Evolutionary conservation across 1,284 basidiomycete genomes (phyloP), one percentile per base, ranked within the genome.

Genomic region (Vanrija humicola): DNA sequence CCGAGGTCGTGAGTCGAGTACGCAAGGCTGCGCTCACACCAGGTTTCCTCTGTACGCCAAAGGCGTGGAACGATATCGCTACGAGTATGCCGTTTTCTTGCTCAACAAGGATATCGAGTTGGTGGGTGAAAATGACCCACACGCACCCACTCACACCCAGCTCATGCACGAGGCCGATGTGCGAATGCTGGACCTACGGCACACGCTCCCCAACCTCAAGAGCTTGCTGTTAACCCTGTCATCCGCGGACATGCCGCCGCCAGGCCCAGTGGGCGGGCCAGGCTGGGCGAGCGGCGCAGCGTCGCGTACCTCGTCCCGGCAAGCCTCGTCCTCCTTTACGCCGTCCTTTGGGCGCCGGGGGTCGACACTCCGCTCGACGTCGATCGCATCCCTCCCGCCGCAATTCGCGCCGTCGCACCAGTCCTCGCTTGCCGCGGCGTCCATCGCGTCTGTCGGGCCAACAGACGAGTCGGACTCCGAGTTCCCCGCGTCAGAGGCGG

Each of bases 71-170:
- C 86, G 86, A 42, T 98, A 98, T 76, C 83, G 96, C 26, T 99
- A 96, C 73, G 95, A 98, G 73, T 99, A 98, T 77, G 96, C 87
- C 9, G 93, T 98, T 5, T 98, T 96, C 72, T 77, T 98, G 46
- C 80, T 98, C 39, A 98, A 98, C 80, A 99, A 98, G 78, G 82
- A 99, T 73, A 92, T 98, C 62, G 95, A 98, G 78, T 81, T 92
- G 82, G 91, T 93, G 64, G 65, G 83, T 68, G 14, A 34, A 34
- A 5, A 15, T 14, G 8, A 43, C 51, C 26, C 52, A 45, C 49
- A 25, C 56, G 46, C 12, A 5, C 3, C 50, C 46, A 10, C 55
- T 56, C 19, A 54, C 58, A 5, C 28, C 6, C 61, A 96, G 90
- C 83, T 96, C 54, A 95, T 95, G 93, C 82, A 84, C 59, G 89